Conservation (phyloP, 371 early-diverging fungal genomes). For the Lichtheimia ornata region DNA sequence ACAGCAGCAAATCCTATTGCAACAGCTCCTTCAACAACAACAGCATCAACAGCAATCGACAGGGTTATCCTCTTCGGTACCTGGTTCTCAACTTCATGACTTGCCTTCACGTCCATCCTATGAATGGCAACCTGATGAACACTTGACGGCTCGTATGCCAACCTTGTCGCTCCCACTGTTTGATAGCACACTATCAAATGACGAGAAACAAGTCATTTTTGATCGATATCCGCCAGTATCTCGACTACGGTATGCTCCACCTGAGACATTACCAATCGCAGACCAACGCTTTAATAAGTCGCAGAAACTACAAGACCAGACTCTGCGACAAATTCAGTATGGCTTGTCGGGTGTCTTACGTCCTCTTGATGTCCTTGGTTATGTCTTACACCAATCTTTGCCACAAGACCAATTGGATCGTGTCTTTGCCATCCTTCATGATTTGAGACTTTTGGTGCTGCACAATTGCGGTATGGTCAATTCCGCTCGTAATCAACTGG, state of each 20-base stretch:
- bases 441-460: conserved; percentile 7
- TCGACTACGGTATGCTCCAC: conserved; percentile 2
- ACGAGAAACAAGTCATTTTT: not conserved
- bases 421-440: conserved; percentile 5
- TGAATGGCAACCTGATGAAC: no score
- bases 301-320: not conserved
- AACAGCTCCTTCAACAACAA: no score
- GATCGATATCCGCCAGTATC: not conserved
- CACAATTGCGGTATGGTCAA: conserved; percentile 11
- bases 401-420: conserved; percentile 6
- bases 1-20: no score
- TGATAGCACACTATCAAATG: no score
- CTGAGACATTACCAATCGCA: not conserved
- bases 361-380: conserved; percentile 9
- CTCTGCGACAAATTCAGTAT: conserved; percentile 17
- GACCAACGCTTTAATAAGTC: not conserved
- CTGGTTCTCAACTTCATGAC: no score
- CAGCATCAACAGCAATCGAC: no score
- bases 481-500: conserved; percentile 11
- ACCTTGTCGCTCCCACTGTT: no score
- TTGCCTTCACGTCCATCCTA: no score
- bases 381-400: conserved; percentile 2
- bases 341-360: conserved; percentile 6
- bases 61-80: no score
- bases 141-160: no score